Evolutionary conservation across 306 rosid species (phyloP).

Genomic region (Prosopis cineraria): DNA sequence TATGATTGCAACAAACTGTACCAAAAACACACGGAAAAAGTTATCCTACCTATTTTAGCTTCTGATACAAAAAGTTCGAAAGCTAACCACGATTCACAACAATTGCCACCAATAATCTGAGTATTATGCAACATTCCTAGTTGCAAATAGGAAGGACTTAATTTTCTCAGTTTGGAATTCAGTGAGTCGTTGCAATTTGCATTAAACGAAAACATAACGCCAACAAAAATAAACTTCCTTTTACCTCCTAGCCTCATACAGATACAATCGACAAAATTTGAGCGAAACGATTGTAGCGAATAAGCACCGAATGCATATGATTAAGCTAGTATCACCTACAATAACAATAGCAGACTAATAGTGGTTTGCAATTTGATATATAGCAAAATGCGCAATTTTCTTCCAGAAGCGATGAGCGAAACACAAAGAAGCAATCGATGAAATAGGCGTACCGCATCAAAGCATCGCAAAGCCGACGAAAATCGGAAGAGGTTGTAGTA

Average conservation of each 20-base stretch:
- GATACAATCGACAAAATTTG: conserved; percentile 5
- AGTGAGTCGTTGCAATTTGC: conserved; percentile 19
- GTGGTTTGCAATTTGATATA: not conserved
- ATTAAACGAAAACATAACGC: conserved; percentile 13
- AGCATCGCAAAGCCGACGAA: conserved; percentile 33
- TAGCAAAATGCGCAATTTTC: conserved; percentile 27
- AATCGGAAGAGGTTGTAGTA: conserved; percentile 28
- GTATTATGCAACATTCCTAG: conserved; percentile 22
- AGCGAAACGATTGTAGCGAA: not conserved
- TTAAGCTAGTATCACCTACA: conserved; percentile 12
- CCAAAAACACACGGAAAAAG: not conserved
- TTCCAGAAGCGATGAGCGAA: conserved; percentile 14
- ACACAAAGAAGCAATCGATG: conserved; percentile 2
- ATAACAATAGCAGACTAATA: conserved; percentile 33
- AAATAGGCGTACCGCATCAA: conserved; percentile 45
- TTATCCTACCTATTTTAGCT: conserved; percentile 11
- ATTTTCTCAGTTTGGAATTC: conserved; percentile 18
- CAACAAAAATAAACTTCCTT: conserved; percentile 4
- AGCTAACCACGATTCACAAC: conserved; percentile 15
- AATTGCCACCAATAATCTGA: not conserved
- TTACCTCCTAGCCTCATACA: not conserved
- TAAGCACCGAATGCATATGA: not conserved
- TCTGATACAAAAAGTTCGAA: not conserved
- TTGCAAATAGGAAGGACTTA: not conserved
- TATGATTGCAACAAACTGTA: not conserved